phyloP scores from a whole-genome alignment of 2,329 filamentous ascomycete genomes.

The Geosmithia morbida region DNA sequence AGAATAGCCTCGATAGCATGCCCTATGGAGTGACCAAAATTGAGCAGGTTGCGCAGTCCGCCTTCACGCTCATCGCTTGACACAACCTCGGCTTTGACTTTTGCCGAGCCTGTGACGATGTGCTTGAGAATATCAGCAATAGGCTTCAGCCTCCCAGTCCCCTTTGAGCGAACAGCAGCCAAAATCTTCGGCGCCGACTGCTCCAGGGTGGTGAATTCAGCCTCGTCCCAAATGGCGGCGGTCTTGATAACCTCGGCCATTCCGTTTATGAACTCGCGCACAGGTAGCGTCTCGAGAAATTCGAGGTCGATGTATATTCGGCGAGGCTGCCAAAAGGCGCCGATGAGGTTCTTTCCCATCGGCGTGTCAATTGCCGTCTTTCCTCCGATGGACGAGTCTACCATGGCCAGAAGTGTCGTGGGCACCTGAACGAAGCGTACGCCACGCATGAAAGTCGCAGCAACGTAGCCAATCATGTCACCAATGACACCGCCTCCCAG shows the following conservation, averaged over 20 bases:
- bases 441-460: conserved; percentile 96
- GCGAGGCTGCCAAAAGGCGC: conserved; percentile 91
- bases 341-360: conserved; percentile 89
- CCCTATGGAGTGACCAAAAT: conserved; percentile 96
- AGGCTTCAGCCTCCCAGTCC: conserved; percentile 46
- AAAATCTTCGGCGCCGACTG: conserved; percentile 67
- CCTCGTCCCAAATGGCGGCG: conserved; percentile 86
- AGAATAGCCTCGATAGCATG: conserved; percentile 93
- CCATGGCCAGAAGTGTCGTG: conserved; percentile 90
- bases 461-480: conserved; percentile 95
- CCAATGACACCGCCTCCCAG: conserved; percentile 94
- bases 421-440: conserved; percentile 94
- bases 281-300: conserved; percentile 81
- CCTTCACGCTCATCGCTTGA: conserved; percentile 91
- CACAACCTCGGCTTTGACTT: conserved; percentile 87
- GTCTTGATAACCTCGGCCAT: conserved; percentile 99
- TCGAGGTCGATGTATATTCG: conserved; percentile 88
- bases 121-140: conserved; percentile 60
- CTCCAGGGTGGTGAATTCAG: conserved; percentile 75
- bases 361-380: conserved; percentile 98
- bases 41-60: conserved; percentile 83
- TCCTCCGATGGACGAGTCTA: conserved; percentile 94
- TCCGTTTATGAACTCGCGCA: conserved; percentile 90
- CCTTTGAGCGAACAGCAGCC: conserved; percentile 15
- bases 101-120: conserved; percentile 79